Evolutionary conservation across 192 early-diverging fungal species (phyloP).

Genomic region (Linnemannia zychae): DNA sequence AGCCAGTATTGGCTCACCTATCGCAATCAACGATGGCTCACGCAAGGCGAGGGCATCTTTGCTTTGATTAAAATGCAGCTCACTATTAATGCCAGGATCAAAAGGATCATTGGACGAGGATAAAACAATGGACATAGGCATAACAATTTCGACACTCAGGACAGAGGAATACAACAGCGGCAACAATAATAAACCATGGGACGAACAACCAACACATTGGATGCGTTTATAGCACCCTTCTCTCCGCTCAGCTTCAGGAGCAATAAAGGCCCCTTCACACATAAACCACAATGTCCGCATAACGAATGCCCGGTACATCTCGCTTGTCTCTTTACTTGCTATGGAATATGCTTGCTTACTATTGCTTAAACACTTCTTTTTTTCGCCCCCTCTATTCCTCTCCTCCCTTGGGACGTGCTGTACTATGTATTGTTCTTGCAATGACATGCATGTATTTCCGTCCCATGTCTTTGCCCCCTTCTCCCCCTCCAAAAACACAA

Average conservation of each 20-base stretch:
- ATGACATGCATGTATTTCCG: not conserved
- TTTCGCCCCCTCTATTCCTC: not conserved
- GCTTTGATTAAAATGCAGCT: not conserved
- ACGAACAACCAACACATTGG: not conserved
- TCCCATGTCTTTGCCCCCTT: not conserved
- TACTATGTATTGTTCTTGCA: not conserved
- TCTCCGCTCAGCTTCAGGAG: not conserved
- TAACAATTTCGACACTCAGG: not conserved
- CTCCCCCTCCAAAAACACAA: not conserved
- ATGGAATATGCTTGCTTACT: not conserved
- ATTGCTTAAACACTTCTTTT: not conserved
- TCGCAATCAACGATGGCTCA: not conserved
- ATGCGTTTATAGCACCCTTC: not conserved
- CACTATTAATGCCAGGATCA: not conserved
- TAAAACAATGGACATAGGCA: no score
- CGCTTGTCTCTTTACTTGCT: not conserved
- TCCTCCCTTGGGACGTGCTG: not conserved
- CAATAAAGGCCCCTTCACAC: slow-evolving; percentile 2
- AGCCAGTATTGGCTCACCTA: not conserved
- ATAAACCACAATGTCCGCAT: slow-evolving; percentile 2
- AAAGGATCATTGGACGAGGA: not conserved
- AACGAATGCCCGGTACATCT: not conserved
- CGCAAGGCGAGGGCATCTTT: not conserved
- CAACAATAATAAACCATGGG: not conserved
- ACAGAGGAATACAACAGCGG: not conserved